Conservation (phyloP, 1,139 yeast genomes). For the Kurtzmaniella quercitrusa region DNA sequence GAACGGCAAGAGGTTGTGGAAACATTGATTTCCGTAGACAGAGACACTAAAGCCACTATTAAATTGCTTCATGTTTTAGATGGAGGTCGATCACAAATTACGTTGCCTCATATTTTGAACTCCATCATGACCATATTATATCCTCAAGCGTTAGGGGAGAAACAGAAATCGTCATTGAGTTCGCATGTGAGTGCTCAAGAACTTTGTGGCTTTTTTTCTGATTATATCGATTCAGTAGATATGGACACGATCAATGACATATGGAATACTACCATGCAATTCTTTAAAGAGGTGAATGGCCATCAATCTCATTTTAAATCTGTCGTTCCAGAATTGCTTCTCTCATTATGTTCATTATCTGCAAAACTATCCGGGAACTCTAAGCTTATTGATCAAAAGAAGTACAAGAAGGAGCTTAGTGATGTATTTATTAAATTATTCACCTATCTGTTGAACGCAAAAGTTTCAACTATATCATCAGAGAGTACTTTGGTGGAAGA, state of each 20-base stretch:
- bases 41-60: slow-evolving; percentile 20
- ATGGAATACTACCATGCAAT: slow-evolving; percentile 54
- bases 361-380: slow-evolving; percentile 48
- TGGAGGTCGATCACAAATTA: slow-evolving; percentile 75
- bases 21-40: slow-evolving; percentile 41
- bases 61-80: slow-evolving; percentile 74
- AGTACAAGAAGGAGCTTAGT: slow-evolving; percentile 58
- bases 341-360: slow-evolving; percentile 48
- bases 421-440: slow-evolving; percentile 61
- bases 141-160: slow-evolving; percentile 28
- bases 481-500: slow-evolving; percentile 9
- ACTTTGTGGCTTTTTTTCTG: slow-evolving; percentile 49
- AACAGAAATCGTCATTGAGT: slow-evolving; percentile 38
- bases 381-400: slow-evolving; percentile 59
- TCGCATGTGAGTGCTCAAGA: slow-evolving; percentile 38
- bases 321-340: slow-evolving; percentile 50
- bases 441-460: slow-evolving; percentile 22
- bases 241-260: slow-evolving; percentile 74
- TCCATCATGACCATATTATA: slow-evolving; percentile 42
- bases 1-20: slow-evolving; percentile 77
- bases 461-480: slow-evolving; percentile 7
- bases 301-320: slow-evolving; percentile 46
- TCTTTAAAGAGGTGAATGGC: slow-evolving; percentile 54
- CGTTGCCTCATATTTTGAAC: slow-evolving; percentile 64
- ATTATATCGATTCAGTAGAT: slow-evolving; percentile 62